Evolutionary conservation across 2,329 filamentous ascomycete species (phyloP), one percentile per base, ranked within the genome.

Genomic region (Allantophomopsis lycopodina): DNA sequence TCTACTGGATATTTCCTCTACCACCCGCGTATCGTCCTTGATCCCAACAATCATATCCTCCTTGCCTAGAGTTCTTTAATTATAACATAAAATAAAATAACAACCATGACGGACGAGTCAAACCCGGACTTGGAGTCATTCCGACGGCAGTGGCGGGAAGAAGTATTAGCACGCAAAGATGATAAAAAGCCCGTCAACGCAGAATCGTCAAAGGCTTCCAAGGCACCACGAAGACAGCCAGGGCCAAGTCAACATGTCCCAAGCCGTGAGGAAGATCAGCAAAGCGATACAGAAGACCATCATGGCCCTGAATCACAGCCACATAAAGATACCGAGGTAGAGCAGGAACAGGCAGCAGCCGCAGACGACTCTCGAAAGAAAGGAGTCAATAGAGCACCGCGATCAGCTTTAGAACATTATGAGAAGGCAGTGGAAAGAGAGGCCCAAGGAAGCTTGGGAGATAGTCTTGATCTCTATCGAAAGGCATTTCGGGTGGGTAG

Each of bases 381-480:
- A 13, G 20, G 35, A 10, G 35, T 15, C 15, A 42, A 21, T 10
- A 60, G 42, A 39, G 72, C 81, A 49, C 83, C 83, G 4, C 65
- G 67, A 16, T 83, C 88, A 10, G 91, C 91, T 1, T 62, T 98
- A 13, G 91, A 96, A 50, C 84, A 94, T 58, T 96, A 91, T 52
- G 91, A 96, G 57, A 76, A 75, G 55, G 91, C 89, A 3, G 88
- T 94, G 41, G 83, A 93, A 60, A 87, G 79, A 58, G 91, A 98
- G 61, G 73, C 71, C 0, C 75, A 83, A 50, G 91, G 91, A 1
- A 91, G 76, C 46, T 67, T 96, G 38, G 87, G 88, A 5, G 89
- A 96, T 46, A 96, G 89, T 55, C 58, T 98, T 40, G 76, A 73
- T 47, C 71, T 93, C 38, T 98, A 98, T 59, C 76, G 91, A 36